A percentile compares a stretch with the other conserved stretches of the same genome.
These are phyloP conservation scores for Pulveroboletus ravenelii DNA, from an alignment of 768 basidiomycete genomes.

Conservation along the genomic window DNA sequence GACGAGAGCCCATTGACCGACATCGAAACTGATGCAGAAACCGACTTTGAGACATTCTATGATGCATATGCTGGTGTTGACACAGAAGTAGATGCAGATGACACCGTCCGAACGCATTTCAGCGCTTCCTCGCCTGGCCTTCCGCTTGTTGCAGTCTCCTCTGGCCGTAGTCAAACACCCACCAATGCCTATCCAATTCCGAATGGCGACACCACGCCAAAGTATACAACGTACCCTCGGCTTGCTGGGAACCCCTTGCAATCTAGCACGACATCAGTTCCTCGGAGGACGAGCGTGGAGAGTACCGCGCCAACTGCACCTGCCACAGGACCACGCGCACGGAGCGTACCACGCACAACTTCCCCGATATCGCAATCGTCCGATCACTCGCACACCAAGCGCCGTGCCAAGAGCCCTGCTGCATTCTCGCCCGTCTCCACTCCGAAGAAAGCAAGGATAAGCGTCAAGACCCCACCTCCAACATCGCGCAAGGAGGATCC, in stretches of 20 bases:
- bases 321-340: conserved; percentile 25
- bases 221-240: conserved; percentile 37
- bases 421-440: conserved; percentile 35
- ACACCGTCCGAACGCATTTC: conserved; percentile 15
- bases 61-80: conserved; percentile 27
- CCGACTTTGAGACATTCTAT: conserved; percentile 40
- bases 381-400: conserved; percentile 38
- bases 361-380: conserved; percentile 27
- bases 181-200: conserved; percentile 34
- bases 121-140: conserved; percentile 14
- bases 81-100: conserved; percentile 15
- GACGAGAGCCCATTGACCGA: conserved; percentile 77
- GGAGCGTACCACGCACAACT: conserved; percentile 22
- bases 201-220: conserved; percentile 37
- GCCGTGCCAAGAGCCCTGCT: conserved; percentile 45
- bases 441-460: conserved; percentile 38
- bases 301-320: conserved; percentile 35
- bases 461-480: conserved; percentile 31
- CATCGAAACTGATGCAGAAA: conserved; percentile 51
- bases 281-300: conserved; percentile 37
- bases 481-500: conserved; percentile 38
- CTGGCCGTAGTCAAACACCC: conserved; percentile 41
- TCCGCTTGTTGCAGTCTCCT: conserved; percentile 21
- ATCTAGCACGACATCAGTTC: conserved; percentile 39
- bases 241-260: conserved; percentile 44